A percentile compares a stretch with the other conserved stretches of the same genome.
These are phyloP conservation scores for Fusarium hostae DNA, from an alignment of 2,329 filamentous ascomycete species.

Conservation along the genomic window DNA sequence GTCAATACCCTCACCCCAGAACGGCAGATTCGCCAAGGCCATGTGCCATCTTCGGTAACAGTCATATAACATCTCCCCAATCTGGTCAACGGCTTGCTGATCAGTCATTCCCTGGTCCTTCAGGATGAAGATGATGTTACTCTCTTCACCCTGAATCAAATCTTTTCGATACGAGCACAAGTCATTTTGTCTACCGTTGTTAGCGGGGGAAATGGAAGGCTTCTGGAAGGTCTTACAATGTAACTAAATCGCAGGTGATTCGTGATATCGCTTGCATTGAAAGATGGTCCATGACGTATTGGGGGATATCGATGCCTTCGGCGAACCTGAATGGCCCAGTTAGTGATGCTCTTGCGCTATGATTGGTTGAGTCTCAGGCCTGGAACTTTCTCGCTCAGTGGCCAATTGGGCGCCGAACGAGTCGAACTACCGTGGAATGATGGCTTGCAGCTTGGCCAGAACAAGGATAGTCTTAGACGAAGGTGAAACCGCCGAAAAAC, in stretches of 20 bases:
- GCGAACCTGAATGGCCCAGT: slow-evolving; percentile 17
- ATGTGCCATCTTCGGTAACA: slow-evolving; percentile 22
- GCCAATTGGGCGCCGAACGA: not conserved
- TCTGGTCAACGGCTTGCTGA: slow-evolving; percentile 20
- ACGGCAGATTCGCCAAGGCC: slow-evolving; percentile 15
- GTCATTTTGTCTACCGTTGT: slow-evolving; percentile 15
- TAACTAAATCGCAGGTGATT: slow-evolving; percentile 22
- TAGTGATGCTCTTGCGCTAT: not conserved
- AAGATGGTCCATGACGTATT: slow-evolving; percentile 23
- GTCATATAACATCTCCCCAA: slow-evolving; percentile 24
- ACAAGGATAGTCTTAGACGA: not conserved
- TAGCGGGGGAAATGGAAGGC: not conserved
- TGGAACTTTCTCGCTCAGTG: not conserved
- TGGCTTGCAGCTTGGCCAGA: not conserved
- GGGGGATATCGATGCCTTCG: slow-evolving; percentile 18
- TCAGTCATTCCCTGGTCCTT: slow-evolving; percentile 24
- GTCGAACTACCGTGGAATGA: not conserved
- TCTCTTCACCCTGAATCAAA: slow-evolving; percentile 18
- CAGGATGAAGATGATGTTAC: slow-evolving; percentile 26
- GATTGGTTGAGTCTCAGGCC: not conserved
- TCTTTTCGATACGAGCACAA: slow-evolving; percentile 25
- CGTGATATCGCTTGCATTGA: slow-evolving; percentile 21
- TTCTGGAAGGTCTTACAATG: slow-evolving; percentile 6
- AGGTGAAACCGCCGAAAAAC: not conserved
- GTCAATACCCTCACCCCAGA: slow-evolving; percentile 22